Conservation (phyloP, 139 green algal genomes). For the Chlorella sp. region DNA sequence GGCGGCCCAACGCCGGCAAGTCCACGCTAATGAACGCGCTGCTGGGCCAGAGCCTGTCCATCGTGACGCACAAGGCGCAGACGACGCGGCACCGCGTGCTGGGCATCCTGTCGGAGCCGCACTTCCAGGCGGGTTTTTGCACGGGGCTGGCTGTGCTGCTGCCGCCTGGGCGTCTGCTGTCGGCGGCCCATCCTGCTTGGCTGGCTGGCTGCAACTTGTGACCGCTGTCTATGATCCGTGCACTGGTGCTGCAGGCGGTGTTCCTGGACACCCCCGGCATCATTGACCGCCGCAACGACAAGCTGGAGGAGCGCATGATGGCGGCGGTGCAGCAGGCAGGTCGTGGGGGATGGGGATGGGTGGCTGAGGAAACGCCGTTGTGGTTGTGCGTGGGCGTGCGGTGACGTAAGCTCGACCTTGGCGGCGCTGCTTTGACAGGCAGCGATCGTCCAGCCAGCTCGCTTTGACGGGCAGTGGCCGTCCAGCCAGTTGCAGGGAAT, state of each 20-base stretch:
- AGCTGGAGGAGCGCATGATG: constrained; percentile 96
- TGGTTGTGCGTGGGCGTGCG: too few relatives aligned
- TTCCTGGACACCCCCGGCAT: constrained; percentile 96
- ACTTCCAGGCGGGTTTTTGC: constrained; percentile 52
- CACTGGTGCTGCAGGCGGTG: constrained; percentile 85
- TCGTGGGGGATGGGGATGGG: not conserved
- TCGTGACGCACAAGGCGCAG: constrained; percentile 92
- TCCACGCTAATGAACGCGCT: constrained; percentile 94
- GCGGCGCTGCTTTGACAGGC: too few relatives aligned
- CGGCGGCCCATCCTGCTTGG: not conserved
- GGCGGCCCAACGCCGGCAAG: constrained; percentile 91
- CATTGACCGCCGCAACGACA: constrained; percentile 70
- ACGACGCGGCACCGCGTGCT: constrained; percentile 96
- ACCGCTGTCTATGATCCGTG: too few relatives aligned
- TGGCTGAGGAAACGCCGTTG: too few relatives aligned
- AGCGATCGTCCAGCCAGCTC: too few relatives aligned
- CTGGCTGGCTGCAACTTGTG: not conserved
- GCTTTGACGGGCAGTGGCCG: too few relatives aligned
- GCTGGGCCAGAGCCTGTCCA: constrained; percentile 93
- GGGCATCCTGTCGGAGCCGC: constrained; percentile 72
- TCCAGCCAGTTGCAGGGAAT: too few relatives aligned
- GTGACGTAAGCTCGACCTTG: too few relatives aligned
- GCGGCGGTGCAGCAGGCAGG: constrained; percentile 62
- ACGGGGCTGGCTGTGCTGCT: not conserved
- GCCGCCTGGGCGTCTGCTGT: not conserved